Base-by-base conservation (phyloP, 2,329 filamentous ascomycete species). In the Sporothrix inflata region DNA sequence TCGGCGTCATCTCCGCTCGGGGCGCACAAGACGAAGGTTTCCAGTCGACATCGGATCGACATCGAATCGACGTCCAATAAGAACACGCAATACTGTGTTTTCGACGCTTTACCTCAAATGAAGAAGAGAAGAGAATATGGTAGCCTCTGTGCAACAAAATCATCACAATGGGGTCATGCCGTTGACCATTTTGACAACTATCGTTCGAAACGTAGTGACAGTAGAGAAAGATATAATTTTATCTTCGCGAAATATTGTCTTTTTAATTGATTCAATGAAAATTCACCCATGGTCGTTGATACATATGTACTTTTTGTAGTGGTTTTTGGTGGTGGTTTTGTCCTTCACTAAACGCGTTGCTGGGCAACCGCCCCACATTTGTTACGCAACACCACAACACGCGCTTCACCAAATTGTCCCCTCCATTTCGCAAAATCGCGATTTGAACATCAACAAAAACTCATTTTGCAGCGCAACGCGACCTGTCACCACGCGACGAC, bases 291-390 rank as follows among this genome's bases (percentile, higher is more conserved):
- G 3, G 16, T 38, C 27, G 27, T 34, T 34, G 19, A 40, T 40
- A 61, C 30, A 16, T 24, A n/a, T n/a, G n/a, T n/a, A n/a, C 16
- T 42, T 61, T 42, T 49, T 4, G 19, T 2, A n/a, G 19, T 49
- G n/a, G 38, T 5, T 49, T 66, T 34, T 27, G n/a, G n/a, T 42
- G 40, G 55, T 27, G 9, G 11, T 14, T 21, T 45, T 21, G 34
- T 9, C 61, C 45, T n/a, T 34, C 7, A 16, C 61, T 3, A 49
- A 66, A 45, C 66, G 70, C 70, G 74, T 75, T 75, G 74, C 73
- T 72, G 42, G 68, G 74, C 74, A 75, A 75, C 74, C 6, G 60
- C 67, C 57, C 74, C 74, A 75, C 74, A 45, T 69, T n/a, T 51
- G 19, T 30, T 40, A n/a, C 45, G 16, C 69, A 69, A 40, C 45